A percentile compares a stretch with the other conserved stretches of the same genome.
Conservation (phyloP, 441 rosid genomes). For the Kokia cookei region DNA sequence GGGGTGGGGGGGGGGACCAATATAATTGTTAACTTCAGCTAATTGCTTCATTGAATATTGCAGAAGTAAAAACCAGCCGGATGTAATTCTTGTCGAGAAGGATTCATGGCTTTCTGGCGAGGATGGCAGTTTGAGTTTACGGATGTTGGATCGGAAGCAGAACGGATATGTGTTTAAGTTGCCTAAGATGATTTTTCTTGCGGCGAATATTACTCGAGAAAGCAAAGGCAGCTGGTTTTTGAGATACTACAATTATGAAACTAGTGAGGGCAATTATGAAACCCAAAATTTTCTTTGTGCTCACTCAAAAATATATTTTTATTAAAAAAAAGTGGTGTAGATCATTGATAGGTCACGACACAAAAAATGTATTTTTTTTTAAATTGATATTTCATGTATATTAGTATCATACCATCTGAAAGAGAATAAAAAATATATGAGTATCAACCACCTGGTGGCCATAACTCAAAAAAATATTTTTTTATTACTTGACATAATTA, state of each 20-base stretch:
- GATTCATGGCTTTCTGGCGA: slow-evolving; percentile 73
- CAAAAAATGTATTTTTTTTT: too few species aligned
- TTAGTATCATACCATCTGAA: too few species aligned
- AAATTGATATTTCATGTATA: too few species aligned
- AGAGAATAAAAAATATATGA: too few species aligned
- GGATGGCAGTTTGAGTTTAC: slow-evolving; percentile 30
- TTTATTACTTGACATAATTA: too few species aligned
- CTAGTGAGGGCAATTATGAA: slow-evolving; percentile 90
- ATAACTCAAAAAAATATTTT: too few species aligned
- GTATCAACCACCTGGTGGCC: too few species aligned
- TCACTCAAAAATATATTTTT: too few species aligned
- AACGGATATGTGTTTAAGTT: slow-evolving; percentile 40
- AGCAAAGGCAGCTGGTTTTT: slow-evolving; percentile 75
- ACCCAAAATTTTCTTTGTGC: too few species aligned
- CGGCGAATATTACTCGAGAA: slow-evolving; percentile 67
- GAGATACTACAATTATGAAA: slow-evolving; percentile 41
- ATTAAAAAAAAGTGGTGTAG: too few species aligned
- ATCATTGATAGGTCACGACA: too few species aligned
- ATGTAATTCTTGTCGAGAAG: slow-evolving; percentile 79
- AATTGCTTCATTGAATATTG: slow-evolving; percentile 1
- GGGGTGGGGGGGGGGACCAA: not conserved
- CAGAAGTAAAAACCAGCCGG: slow-evolving; percentile 46
- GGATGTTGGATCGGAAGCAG: slow-evolving; percentile 34
- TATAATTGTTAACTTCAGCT: not conserved
- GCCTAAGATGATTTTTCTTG: slow-evolving; percentile 69